These are phyloP conservation scores for Colletotrichum tropicicola DNA, from an alignment of 2,329 filamentous ascomycete species.

Conservation along the genomic window DNA sequence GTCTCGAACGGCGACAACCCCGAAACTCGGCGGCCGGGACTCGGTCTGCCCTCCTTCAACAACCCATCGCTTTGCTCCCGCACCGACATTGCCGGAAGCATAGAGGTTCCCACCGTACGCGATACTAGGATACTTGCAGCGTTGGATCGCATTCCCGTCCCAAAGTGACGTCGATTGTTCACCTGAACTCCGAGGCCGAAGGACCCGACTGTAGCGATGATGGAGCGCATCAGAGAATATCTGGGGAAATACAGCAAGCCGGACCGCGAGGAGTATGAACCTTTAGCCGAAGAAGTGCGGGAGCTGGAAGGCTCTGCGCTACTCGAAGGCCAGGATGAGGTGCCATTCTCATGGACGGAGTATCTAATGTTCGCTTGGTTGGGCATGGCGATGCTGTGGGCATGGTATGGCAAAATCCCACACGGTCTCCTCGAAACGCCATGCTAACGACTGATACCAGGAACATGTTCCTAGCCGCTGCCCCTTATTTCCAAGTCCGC, in stretches of 20 bases:
- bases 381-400: conserved; percentile 96
- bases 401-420: conserved; percentile 71
- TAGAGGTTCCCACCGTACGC: not conserved
- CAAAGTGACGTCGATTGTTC: not conserved
- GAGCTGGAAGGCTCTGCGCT: conserved; percentile 37
- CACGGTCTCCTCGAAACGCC: not conserved
- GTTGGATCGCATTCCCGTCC: not conserved
- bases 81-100: not conserved
- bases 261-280: conserved; percentile 32
- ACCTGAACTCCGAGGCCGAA: not conserved
- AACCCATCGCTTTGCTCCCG: not conserved
- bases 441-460: conserved; percentile 50
- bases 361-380: conserved; percentile 87
- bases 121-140: not conserved
- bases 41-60: not conserved
- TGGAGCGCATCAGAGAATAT: conserved; percentile 29
- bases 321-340: conserved; percentile 45
- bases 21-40: not conserved
- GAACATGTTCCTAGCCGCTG: conserved; percentile 98
- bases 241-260: conserved; percentile 21
- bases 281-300: conserved; percentile 38
- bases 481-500: conserved; percentile 89
- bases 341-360: conserved; percentile 83
- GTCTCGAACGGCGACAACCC: not conserved
- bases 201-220: not conserved